Evolutionary conservation across 768 basidiomycete species (phyloP).

Genomic region (Leccinum boreale): DNA sequence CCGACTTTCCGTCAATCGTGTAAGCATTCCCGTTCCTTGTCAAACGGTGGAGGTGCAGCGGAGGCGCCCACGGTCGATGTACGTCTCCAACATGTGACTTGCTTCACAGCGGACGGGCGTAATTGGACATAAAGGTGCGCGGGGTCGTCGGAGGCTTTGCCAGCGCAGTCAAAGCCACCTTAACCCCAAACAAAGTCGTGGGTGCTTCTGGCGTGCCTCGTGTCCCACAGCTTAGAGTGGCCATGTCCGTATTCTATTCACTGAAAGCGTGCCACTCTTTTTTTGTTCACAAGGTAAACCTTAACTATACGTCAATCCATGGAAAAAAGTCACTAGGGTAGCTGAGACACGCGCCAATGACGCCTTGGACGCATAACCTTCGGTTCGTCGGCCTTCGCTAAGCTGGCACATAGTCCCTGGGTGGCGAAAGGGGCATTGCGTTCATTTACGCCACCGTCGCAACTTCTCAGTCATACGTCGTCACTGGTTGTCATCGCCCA

Average conservation of each 20-base stretch:
- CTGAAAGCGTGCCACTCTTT: conserved; percentile 2
- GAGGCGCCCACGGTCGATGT: not conserved
- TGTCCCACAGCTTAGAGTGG: conserved; percentile 10
- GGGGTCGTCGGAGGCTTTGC: not conserved
- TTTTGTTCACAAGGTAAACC: conserved; percentile 17
- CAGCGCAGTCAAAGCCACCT: conserved; percentile 10
- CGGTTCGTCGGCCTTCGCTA: conserved; percentile 17
- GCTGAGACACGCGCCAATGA: conserved; percentile 11
- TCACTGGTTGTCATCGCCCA: not conserved
- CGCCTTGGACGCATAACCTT: conserved; percentile 8
- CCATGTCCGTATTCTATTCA: conserved; percentile 2
- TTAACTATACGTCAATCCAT: conserved; percentile 16
- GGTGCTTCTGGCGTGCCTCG: conserved; percentile 31
- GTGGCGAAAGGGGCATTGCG: conserved; percentile 15
- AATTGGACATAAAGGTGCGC: not conserved
- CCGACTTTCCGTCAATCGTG: not conserved
- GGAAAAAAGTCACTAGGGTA: conserved; percentile 18
- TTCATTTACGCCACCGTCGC: conserved; percentile 15
- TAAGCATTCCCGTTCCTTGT: not conserved
- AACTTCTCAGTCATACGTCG: not conserved
- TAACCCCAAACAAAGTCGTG: conserved; percentile 23
- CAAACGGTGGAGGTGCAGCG: not conserved
- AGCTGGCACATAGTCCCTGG: conserved; percentile 16
- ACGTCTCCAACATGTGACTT: not conserved
- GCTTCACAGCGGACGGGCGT: not conserved